phyloP scores from a whole-genome alignment of 768 basidiomycete genomes.

The Tulasnella calospora region DNA sequence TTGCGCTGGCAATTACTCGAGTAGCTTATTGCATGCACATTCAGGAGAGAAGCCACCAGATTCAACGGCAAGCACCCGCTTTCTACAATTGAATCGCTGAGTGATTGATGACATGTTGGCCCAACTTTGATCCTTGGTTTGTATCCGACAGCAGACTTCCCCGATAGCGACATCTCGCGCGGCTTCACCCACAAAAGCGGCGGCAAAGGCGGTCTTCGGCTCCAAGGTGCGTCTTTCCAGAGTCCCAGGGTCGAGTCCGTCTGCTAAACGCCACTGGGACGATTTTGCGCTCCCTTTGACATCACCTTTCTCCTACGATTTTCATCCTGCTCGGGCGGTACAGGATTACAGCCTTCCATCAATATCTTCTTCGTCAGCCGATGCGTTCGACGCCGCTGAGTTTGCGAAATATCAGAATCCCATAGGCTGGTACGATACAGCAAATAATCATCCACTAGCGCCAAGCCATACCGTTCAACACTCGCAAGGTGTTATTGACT shows the following conservation, averaged over 20 bases:
- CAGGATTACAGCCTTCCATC: neutral
- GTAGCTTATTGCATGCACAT: neutral
- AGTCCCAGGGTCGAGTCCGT: neutral
- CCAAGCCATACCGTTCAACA: slow-evolving; percentile 3
- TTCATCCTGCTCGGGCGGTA: neutral
- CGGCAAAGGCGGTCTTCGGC: neutral
- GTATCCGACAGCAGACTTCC: neutral
- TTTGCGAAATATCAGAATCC: slow-evolving; percentile 14
- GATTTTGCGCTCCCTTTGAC: slow-evolving; percentile 17
- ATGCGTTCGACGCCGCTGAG: neutral
- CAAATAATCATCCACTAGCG: neutral
- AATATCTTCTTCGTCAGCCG: neutral
- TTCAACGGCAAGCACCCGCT: neutral
- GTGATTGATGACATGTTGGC: neutral
- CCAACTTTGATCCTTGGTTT: neutral
- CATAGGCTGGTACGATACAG: slow-evolving; percentile 7
- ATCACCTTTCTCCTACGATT: neutral
- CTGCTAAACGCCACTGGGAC: slow-evolving; percentile 17
- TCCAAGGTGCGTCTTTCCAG: neutral
- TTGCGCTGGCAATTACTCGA: neutral
- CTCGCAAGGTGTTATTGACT: slow-evolving; percentile 3
- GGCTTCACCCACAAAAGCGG: neutral
- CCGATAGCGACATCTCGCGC: neutral
- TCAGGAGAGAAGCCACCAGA: neutral
- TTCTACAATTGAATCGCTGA: neutral